Conservation (phyloP, 2,329 filamentous ascomycete genomes). For the Fusarium coicis region DNA sequence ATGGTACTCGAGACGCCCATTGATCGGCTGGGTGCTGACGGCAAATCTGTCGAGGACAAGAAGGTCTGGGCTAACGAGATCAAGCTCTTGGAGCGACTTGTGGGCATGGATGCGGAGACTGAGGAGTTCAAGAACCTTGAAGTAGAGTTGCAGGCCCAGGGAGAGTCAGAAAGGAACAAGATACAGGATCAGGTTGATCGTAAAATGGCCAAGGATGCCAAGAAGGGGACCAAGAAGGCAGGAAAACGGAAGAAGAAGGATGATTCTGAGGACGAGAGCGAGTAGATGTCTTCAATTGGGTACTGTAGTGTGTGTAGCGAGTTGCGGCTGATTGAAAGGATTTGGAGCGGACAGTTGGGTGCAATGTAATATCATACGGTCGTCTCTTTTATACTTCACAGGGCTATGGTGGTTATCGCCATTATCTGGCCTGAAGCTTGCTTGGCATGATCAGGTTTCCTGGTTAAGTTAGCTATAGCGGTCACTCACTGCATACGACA, state of each 20-base stretch:
- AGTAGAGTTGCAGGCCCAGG: slow-evolving; percentile 71
- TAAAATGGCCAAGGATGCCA: slow-evolving; percentile 70
- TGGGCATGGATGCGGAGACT: slow-evolving; percentile 83
- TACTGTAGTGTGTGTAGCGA: neutral
- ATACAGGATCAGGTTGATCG: slow-evolving; percentile 83
- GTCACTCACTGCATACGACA: neutral
- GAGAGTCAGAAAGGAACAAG: slow-evolving; percentile 76
- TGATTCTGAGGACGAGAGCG: slow-evolving; percentile 49
- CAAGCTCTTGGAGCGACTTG: slow-evolving; percentile 88
- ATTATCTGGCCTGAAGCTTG: neutral
- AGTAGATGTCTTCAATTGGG: slow-evolving; percentile 26
- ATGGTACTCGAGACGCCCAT: slow-evolving; percentile 98
- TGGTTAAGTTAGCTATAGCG: neutral
- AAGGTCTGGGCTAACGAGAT: slow-evolving; percentile 93
- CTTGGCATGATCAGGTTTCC: neutral
- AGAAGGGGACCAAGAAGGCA: slow-evolving; percentile 45
- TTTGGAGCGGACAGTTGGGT: neutral
- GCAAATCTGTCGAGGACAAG: slow-evolving; percentile 79
- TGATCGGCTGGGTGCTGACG: slow-evolving; percentile 73
- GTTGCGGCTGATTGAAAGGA: neutral
- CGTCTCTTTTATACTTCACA: neutral
- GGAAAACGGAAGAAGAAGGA: slow-evolving; percentile 53
- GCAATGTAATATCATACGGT: neutral
- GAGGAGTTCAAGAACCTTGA: slow-evolving; percentile 77
- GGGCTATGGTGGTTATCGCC: neutral